Evolutionary conservation across 2,329 filamentous ascomycete genomes (phyloP).

Genomic region (Emmonsia crescens): DNA sequence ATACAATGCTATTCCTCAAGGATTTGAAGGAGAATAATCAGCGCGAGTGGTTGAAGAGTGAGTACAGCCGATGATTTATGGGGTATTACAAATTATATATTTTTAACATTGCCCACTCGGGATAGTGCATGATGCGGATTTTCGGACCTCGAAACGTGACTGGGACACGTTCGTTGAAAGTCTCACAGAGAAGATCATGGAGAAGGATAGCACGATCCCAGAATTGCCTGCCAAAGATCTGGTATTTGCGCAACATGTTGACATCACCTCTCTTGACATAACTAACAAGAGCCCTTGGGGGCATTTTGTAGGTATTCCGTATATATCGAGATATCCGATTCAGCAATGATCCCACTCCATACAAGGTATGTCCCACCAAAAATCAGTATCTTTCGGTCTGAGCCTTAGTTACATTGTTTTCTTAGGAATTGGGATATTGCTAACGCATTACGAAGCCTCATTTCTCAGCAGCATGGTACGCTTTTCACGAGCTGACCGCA

Average conservation of each 20-base stretch:
- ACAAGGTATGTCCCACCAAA: slow-evolving; percentile 52
- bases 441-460: slow-evolving; percentile 47
- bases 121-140: slow-evolving; percentile 68
- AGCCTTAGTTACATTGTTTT: neutral
- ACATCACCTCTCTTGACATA: neutral
- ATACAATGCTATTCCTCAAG: slow-evolving; percentile 50
- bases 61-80: slow-evolving; percentile 7
- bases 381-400: neutral
- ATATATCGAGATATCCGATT: slow-evolving; percentile 84
- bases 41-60: slow-evolving; percentile 54
- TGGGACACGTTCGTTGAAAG: slow-evolving; percentile 69
- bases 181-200: slow-evolving; percentile 58
- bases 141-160: slow-evolving; percentile 65
- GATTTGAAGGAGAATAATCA: slow-evolving; percentile 52
- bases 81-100: neutral
- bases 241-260: slow-evolving; percentile 27
- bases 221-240: slow-evolving; percentile 79
- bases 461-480: slow-evolving; percentile 70
- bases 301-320: slow-evolving; percentile 53
- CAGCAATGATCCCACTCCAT: slow-evolving; percentile 72
- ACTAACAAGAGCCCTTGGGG: slow-evolving; percentile 7
- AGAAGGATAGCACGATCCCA: slow-evolving; percentile 69
- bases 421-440: slow-evolving; percentile 3
- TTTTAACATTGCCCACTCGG: neutral
- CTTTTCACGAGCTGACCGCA: slow-evolving; percentile 6